Conservation (phyloP, 805 yeast genomes). For the Metschnikowia vanudenii region DNA sequence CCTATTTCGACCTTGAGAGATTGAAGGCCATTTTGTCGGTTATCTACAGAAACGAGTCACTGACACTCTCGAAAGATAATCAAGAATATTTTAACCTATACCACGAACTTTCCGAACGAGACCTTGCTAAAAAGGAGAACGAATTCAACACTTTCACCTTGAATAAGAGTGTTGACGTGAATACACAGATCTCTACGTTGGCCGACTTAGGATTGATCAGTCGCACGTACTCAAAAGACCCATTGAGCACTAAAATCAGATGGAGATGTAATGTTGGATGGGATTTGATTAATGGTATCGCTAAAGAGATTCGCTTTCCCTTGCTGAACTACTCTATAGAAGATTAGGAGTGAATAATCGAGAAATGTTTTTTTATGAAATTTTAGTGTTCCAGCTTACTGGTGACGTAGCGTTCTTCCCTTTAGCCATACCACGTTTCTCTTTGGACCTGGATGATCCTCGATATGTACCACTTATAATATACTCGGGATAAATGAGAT, state of each 20-base stretch:
- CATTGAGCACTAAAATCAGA: slow-evolving; percentile 62
- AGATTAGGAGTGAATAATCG: too few relatives aligned
- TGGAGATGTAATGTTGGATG: slow-evolving; percentile 81
- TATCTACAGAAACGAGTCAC: slow-evolving; percentile 48
- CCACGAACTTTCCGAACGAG: slow-evolving; percentile 35
- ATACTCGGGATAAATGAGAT: too few relatives aligned
- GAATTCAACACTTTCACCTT: slow-evolving; percentile 38
- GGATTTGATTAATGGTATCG: slow-evolving; percentile 57
- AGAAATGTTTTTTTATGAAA: too few relatives aligned
- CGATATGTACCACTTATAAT: too few relatives aligned
- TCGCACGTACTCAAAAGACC: slow-evolving; percentile 47
- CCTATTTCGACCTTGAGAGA: slow-evolving; percentile 74
- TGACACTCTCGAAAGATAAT: slow-evolving; percentile 27
- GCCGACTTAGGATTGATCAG: slow-evolving; percentile 51
- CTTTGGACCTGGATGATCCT: too few relatives aligned
- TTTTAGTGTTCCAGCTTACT: too few relatives aligned
- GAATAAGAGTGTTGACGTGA: slow-evolving; percentile 47
- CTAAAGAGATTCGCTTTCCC: slow-evolving; percentile 64
- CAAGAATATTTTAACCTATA: slow-evolving; percentile 23
- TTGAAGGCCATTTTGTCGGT: slow-evolving; percentile 76
- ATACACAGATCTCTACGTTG: slow-evolving; percentile 58
- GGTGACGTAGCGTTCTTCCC: too few relatives aligned
- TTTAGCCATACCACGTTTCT: too few relatives aligned
- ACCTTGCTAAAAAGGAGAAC: slow-evolving; percentile 30
- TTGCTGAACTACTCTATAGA: slow-evolving; percentile 59